A percentile compares a stretch with the other conserved stretches of the same genome.
These are phyloP conservation scores for Globisporangium takayamanum DNA, from an alignment of 352 stramenopile species.

Conservation along the genomic window DNA sequence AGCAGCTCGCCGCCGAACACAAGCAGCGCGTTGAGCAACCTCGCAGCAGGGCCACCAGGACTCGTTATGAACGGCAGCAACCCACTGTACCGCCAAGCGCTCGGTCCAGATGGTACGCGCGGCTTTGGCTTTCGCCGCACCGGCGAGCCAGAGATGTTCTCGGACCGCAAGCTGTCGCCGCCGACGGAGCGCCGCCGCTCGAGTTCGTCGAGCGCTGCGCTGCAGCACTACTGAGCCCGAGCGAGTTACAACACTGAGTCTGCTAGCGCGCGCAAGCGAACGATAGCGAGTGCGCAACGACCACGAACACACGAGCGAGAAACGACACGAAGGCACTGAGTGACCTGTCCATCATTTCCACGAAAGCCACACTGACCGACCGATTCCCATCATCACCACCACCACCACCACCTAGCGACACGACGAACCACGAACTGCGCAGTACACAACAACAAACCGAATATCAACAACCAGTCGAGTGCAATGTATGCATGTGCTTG, in stretches of 20 bases:
- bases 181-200: slow-evolving; percentile 65
- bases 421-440: no score
- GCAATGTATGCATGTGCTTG: background rate
- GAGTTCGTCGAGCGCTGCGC: slow-evolving; percentile 46
- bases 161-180: slow-evolving; percentile 46
- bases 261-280: background rate
- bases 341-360: no score
- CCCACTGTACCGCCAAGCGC: slow-evolving; percentile 67
- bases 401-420: no score
- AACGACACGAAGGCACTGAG: background rate
- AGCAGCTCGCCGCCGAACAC: slow-evolving; percentile 33
- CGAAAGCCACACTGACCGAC: background rate
- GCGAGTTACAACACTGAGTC: background rate
- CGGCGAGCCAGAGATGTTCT: slow-evolving; percentile 52
- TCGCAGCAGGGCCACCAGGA: slow-evolving; percentile 26
- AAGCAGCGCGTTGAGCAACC: slow-evolving; percentile 14
- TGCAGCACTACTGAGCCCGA: slow-evolving; percentile 15
- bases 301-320: background rate
- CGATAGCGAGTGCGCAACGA: background rate
- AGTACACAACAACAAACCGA: no score
- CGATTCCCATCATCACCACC: background rate
- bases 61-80: slow-evolving; percentile 39
- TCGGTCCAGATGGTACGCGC: slow-evolving; percentile 71
- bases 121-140: slow-evolving; percentile 73
- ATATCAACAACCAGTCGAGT: no score